Base-by-base conservation (phyloP, 1,139 yeast species). In the Candida labiduridarum region DNA sequence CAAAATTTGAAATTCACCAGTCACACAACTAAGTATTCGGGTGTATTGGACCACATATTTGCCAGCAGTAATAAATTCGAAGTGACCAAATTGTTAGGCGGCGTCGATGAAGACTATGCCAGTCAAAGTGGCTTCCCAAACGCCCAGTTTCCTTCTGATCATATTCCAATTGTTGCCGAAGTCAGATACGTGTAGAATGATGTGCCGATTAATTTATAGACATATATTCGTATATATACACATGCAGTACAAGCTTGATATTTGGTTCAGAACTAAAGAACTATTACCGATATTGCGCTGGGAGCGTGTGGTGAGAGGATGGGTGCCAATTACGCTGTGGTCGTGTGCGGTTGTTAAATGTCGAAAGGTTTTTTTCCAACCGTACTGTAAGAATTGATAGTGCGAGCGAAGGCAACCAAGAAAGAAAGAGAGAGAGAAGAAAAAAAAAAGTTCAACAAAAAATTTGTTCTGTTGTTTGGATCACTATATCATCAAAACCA, bases 1-100 rank as follows among this genome's bases (percentile, higher is more conserved):
- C 51, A 58, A 10, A 50, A 47, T 25, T 74, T 80, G 50, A 67
- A 65, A 8, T 72, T 78, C 55, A 81, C 86, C 0, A 79, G 83
- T 45, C 81, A 72, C 57, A 78, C 85, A 0, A 72, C 72, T 8
- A 72, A 76, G 50, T 65, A 78, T 47, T 74, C 77, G 44, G 82
- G 78, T 11, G 74, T 81, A 1, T 78, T 83, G 47, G 87, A 82
- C 58, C 84, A 82, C 59, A 77, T 82, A n/a, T 82, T 85, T 83
- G 78, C 69, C 55, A 78, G 78, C 51, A 67, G 67, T 15, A 63
- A 67, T 56, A 57, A 55, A 30, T 59, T 64, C 40, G 48, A 51
- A 25, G 59, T 61, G 1, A 43, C 49, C n/a, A 52, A 53, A 39
- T 50, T 66, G 15, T 51, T 66, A 18, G 60, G 68, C 25, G 64